phyloP scores from a whole-genome alignment of 2,329 filamentous ascomycete species.

The Sphaerulina musiva region DNA sequence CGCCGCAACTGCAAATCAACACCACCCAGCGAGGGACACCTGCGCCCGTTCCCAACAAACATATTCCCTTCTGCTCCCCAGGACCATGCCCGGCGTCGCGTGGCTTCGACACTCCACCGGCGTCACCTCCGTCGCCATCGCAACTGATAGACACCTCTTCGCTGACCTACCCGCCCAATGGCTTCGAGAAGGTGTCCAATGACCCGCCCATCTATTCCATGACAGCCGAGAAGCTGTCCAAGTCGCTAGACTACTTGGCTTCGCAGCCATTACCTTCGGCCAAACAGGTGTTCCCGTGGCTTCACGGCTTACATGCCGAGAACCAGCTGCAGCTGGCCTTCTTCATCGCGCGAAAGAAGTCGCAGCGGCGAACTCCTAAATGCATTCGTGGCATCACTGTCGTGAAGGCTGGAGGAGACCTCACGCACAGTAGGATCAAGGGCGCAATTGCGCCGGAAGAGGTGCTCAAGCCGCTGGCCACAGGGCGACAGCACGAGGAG shows the following conservation, averaged over 20 bases:
- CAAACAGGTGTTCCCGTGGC: slow-evolving; percentile 87
- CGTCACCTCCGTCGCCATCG: slow-evolving; percentile 56
- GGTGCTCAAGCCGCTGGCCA: slow-evolving; percentile 51
- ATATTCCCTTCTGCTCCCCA: slow-evolving; percentile 81
- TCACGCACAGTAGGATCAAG: slow-evolving; percentile 69
- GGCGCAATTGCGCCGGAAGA: slow-evolving; percentile 80
- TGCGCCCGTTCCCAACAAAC: slow-evolving; percentile 72
- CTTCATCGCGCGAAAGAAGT: slow-evolving; percentile 70
- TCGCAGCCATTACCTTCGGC: slow-evolving; percentile 78
- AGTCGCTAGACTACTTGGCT: slow-evolving; percentile 68
- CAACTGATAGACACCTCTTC: slow-evolving; percentile 56
- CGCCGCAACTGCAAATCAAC: slow-evolving; percentile 53
- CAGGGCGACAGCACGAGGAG: slow-evolving; percentile 30
- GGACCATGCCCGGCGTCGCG: slow-evolving; percentile 54
- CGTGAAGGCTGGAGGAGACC: slow-evolving; percentile 80
- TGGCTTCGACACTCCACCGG: slow-evolving; percentile 45
- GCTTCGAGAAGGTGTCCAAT: slow-evolving; percentile 51
- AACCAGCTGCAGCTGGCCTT: slow-evolving; percentile 87
- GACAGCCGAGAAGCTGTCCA: slow-evolving; percentile 58
- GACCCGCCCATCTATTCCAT: slow-evolving; percentile 65
- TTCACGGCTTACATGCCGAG: slow-evolving; percentile 82
- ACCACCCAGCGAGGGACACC: slow-evolving; percentile 51
- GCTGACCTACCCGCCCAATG: slow-evolving; percentile 66
- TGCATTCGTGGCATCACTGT: slow-evolving; percentile 76
- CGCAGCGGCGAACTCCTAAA: slow-evolving; percentile 62